Base-by-base conservation (phyloP, 2,329 filamentous ascomycete species). In the Trichoderma atrobrunneum region DNA sequence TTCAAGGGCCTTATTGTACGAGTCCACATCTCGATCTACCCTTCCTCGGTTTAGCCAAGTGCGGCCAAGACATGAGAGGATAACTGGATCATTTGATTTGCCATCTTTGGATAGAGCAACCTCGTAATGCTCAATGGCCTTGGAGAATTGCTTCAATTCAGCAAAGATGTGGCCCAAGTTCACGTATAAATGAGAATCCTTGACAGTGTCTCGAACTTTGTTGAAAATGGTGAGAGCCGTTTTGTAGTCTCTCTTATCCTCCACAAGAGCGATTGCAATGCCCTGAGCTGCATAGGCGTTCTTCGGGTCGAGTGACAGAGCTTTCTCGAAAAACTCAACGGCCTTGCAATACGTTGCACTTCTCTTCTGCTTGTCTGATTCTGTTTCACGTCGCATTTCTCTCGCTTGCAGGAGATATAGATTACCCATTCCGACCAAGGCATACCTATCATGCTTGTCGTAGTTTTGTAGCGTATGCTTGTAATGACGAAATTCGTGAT, bases 271-370 rank as follows among this genome's bases (percentile, higher is more conserved):
- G 78, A 99, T 98, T 16, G 93, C 96, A 75, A 99, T 90, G 73
- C 97, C 96, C 80, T 99, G 96, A 2, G 96, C 96, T 8, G 97
- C 97, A 80, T 97, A 97, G 0, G 96, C 95, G 76, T 98, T 99
- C 83, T 92, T 94, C 0, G 94, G 91, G 78, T 99, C 96, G n/a
- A 99, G 85, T 74, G 97, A 94, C 26, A 99, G 85, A 5, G 95
- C 95, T 83, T 99, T 99, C 80, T 98, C 96, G 77, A 98, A 99
- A 82, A 99, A 99, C 80, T 99, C 97, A 12, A 98, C 95, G 0
- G 96, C 95, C 76, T 95, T 94, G 79, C 91, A 90, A 79, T 98
- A 99, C 74, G 90, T 92, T 76, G 92, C 93, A 72, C 91, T 92
- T 68, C 95, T 91, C 84, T 97, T 97, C 77, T 97, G 92, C 82